Base-by-base conservation (phyloP, 2,329 filamentous ascomycete genomes). In the Aspergillus sp. region DNA sequence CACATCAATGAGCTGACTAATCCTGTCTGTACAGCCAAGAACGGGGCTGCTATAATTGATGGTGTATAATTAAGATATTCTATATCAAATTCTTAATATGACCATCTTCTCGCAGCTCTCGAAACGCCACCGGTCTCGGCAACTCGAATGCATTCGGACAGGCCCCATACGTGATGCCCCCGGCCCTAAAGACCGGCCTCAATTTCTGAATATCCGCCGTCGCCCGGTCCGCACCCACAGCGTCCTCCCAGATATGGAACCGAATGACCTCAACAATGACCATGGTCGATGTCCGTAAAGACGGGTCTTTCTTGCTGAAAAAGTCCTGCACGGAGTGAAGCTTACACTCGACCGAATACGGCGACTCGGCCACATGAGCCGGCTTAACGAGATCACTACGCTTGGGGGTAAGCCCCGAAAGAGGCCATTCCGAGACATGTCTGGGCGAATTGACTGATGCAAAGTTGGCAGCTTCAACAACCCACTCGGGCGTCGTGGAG, bases 201-300 rank as follows among this genome's bases (percentile, higher is more conserved):
- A 96, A 75, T n/a, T 95, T 80, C 76, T 87, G 82, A 5, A 89
- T 85, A 72, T 93, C 89, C 57, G 63, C 86, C 90, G 65, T 51
- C 15, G 49, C 49, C 7, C 49, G 30, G 15, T 51, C 79, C 82
- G 6, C 91, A 87, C 68, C 88, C 85, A 68, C 95, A 89, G 91
- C 90, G 73, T 96, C 92, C 71, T 95, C 89, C 56, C 91, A 80
- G 1, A 87, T 90, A 90, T 92, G 96, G 70, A 96, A 96, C 34
- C 87, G 81, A 24, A 88, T 86, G 0, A 91, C 93, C 76, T 96
- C 91, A 13, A 96, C 79, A 40, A 96, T 80, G 1, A 84, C 88
- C 58, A 95, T 82, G 81, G 72, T 86, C 89, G 71, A 51, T 15
- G 49, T 51, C 20, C 39, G 49, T 13, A 51, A n/a, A 5, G 49